These are phyloP conservation scores for Inonotus hispidus DNA, from an alignment of 1,284 basidiomycete species.

Conservation along the genomic window DNA sequence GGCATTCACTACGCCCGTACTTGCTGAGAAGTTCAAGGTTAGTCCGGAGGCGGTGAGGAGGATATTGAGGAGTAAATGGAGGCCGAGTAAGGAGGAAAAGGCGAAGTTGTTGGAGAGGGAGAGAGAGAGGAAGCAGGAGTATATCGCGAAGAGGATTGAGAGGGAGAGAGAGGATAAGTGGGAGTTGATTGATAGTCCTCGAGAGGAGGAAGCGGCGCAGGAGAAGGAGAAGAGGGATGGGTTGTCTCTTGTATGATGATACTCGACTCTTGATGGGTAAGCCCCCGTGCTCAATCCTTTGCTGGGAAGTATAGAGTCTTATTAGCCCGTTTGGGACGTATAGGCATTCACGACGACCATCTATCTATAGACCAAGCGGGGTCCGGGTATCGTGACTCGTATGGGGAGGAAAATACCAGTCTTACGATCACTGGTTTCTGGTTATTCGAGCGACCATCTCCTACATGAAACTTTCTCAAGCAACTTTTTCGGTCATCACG, in stretches of 20 bases:
- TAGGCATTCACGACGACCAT: too few relatives aligned
- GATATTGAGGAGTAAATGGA: slow-evolving; percentile 80
- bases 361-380: too few relatives aligned
- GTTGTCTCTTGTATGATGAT: slow-evolving; percentile 3
- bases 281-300: too few relatives aligned
- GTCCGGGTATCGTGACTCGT: too few relatives aligned
- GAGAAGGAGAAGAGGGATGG: slow-evolving; percentile 3
- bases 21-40: slow-evolving; percentile 78
- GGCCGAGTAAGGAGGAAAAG: slow-evolving; percentile 55
- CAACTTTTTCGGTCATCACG: too few relatives aligned
- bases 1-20: slow-evolving; percentile 62
- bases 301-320: too few relatives aligned
- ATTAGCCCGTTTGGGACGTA: too few relatives aligned
- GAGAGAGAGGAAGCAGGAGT: slow-evolving; percentile 41
- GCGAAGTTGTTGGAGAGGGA: slow-evolving; percentile 53
- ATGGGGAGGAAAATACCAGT: too few relatives aligned
- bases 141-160: slow-evolving; percentile 32
- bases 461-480: too few relatives aligned
- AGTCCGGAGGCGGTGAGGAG: slow-evolving; percentile 83
- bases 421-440: too few relatives aligned
- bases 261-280: too few relatives aligned
- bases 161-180: slow-evolving; percentile 35
- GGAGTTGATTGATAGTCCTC: slow-evolving; percentile 2
- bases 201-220: not conserved
- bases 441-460: too few relatives aligned